A percentile compares a stretch with the other conserved stretches of the same genome.
Conservation (phyloP, 768 basidiomycete genomes). For the Russula abietina region DNA sequence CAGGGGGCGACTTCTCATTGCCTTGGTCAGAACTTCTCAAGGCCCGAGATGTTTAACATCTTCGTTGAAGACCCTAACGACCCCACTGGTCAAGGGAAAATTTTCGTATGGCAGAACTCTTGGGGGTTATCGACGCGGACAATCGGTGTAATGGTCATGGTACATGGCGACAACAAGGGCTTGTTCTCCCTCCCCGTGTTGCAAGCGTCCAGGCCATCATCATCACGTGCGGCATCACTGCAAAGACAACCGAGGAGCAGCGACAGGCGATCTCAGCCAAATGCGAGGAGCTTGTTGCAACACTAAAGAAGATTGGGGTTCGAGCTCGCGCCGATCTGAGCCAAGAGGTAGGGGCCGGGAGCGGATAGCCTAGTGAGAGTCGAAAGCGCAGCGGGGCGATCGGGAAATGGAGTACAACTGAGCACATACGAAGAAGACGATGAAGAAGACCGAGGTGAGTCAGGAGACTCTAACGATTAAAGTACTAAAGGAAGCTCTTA, state of each 20-base stretch:
- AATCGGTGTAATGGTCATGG: conserved; percentile 99
- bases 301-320: conserved; percentile 65
- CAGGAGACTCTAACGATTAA: too few species aligned
- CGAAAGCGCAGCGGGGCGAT: too few species aligned
- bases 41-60: conserved; percentile 96
- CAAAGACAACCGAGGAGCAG: conserved; percentile 65
- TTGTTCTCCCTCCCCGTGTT: conserved; percentile 95
- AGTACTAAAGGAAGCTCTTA: too few species aligned
- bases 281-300: conserved; percentile 71
- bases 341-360: too few species aligned
- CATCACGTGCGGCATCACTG: conserved; percentile 93
- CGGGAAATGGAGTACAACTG: too few species aligned
- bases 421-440: too few species aligned
- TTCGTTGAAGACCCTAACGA: conserved; percentile 90
- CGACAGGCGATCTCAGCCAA: conserved; percentile 66
- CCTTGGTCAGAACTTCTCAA: conserved; percentile 97
- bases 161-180: conserved; percentile 96
- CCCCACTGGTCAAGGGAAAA: conserved; percentile 57
- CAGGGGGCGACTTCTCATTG: conserved; percentile 98
- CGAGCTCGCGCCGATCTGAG: too few species aligned
- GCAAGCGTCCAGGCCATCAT: conserved; percentile 88
- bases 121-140: conserved; percentile 97
- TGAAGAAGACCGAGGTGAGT: too few species aligned
- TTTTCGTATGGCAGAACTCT: conserved; percentile 95
- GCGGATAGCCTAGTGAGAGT: too few species aligned